Evolutionary conservation across 1,139 yeast species (phyloP).

Genomic region (Debaryomyces fabryi): DNA sequence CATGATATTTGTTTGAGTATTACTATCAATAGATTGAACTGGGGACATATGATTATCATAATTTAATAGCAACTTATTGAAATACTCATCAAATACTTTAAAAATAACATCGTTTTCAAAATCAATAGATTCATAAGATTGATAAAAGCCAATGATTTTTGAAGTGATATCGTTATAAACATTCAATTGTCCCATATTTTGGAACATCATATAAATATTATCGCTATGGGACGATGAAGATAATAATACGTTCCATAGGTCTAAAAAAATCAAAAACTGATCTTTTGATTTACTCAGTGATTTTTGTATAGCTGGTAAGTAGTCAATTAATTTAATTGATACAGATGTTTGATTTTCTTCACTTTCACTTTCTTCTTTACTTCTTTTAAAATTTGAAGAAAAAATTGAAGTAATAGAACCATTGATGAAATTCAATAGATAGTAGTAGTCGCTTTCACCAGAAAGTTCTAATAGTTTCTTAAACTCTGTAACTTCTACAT

Average conservation of each 20-base stretch:
- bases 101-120: conserved; percentile 22
- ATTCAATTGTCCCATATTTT: conserved; percentile 26
- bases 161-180: conserved; percentile 31
- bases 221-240: conserved; percentile 17
- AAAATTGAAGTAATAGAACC: conserved; percentile 29
- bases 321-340: conserved; percentile 25
- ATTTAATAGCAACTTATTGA: conserved; percentile 12
- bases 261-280: conserved; percentile 27
- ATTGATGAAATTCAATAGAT: conserved; percentile 28
- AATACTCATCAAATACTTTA: conserved; percentile 14
- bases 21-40: conserved; percentile 4
- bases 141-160: conserved; percentile 29
- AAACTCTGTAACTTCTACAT: conserved; percentile 24
- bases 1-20: conserved; percentile 10
- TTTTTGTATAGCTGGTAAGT: conserved; percentile 26
- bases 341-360: conserved; percentile 22
- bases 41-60: conserved; percentile 8
- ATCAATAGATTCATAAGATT: conserved; percentile 19
- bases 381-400: conserved; percentile 18
- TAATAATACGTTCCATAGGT: conserved; percentile 34
- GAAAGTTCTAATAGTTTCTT: conserved; percentile 27
- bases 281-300: conserved; percentile 24
- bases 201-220: conserved; percentile 27
- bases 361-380: conserved; percentile 16
- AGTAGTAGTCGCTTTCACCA: conserved; percentile 18